Evolutionary conservation across 352 stramenopile genomes (phyloP), one percentile per base, ranked within the genome.

Genomic region (Phytophthora idaei): DNA sequence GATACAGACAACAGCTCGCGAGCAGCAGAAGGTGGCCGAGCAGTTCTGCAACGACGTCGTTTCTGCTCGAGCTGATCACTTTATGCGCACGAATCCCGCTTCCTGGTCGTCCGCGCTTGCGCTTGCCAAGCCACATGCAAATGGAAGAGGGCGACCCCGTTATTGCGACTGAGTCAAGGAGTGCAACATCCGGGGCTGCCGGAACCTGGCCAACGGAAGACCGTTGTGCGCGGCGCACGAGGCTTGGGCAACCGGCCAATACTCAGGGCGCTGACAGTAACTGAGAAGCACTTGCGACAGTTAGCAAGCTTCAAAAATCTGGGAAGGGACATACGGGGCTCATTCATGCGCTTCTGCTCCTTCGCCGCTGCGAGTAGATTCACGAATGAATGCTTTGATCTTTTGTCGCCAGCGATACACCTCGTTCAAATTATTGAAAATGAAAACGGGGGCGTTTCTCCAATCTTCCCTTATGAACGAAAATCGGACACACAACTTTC

Each of bases 31-130:
- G 6, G 28, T 45, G 0, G 60, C 60, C 14, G 52, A 62, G 34
- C 60, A 37, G 32, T 62, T 42, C 27, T 67, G 60, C 50, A 61
- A 54, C 50, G 50, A 53, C 14, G 17, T 7, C 6, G 36, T 66
- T 4, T 48, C 37, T 25, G 39, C 49, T 6, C 21, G 57, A 51
- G n/a, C 34, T 12, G 17, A 52, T 31, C 42, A 46, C 28, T 63
- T 56, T 7, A 56, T 49, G 42, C 32, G 14, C 21, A 34, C 44
- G 14, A 48, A 11, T 29, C 3, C 44, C 8, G 12, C 47, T 53
- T 49, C 44, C 10, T 15, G 28, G 7, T 12, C 11, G 3, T 10
- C 45, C 17, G 9, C 8, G n/a, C 17, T 3, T 14, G 8, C 10
- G 6, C 4, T 49, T 4, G 17, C 21, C 21, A 29, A 31, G 5